Evolutionary conservation across 129 eudicot species (phyloP).

Genomic region (Flaveria sonorensis): DNA sequence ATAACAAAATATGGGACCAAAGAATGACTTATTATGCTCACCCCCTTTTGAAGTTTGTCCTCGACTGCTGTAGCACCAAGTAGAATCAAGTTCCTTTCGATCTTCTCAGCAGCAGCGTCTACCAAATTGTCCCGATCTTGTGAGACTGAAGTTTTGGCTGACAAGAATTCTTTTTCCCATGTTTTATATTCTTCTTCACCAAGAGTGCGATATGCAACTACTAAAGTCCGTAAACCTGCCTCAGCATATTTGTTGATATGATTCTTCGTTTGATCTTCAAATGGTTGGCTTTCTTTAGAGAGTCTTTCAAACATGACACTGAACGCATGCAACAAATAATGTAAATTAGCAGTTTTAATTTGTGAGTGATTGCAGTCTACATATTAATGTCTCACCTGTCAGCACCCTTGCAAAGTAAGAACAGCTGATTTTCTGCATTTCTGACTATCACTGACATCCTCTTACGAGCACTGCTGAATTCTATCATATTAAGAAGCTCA

Average conservation of each 20-base stretch:
- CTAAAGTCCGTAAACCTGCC: slow-evolving; percentile 91
- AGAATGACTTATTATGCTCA: slow-evolving; percentile 26
- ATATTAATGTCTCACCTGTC: slow-evolving; percentile 58
- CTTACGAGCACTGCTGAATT: slow-evolving; percentile 95
- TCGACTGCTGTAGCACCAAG: slow-evolving; percentile 99
- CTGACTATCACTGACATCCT: slow-evolving; percentile 92
- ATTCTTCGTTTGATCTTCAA: slow-evolving; percentile 62
- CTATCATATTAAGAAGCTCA: slow-evolving; percentile 86
- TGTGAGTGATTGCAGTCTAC: slow-evolving; percentile 3
- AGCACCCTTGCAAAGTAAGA: slow-evolving; percentile 96
- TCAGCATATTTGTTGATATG: slow-evolving; percentile 82
- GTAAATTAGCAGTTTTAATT: neutral
- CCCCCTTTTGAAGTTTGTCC: slow-evolving; percentile 98
- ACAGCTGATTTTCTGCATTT: slow-evolving; percentile 66
- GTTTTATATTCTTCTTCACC: slow-evolving; percentile 59
- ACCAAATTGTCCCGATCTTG: slow-evolving; percentile 76
- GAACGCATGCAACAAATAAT: slow-evolving; percentile 27
- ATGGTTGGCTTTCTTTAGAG: slow-evolving; percentile 49
- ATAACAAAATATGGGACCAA: neutral
- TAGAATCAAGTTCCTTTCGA: slow-evolving; percentile 74
- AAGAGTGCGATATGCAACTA: slow-evolving; percentile 77
- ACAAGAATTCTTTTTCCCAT: slow-evolving; percentile 77
- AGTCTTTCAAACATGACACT: slow-evolving; percentile 94
- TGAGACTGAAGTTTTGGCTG: slow-evolving; percentile 65
- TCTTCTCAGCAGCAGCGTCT: slow-evolving; percentile 81